phyloP scores from a whole-genome alignment of 164 flowering plant species.

The Aristolochia californica region DNA sequence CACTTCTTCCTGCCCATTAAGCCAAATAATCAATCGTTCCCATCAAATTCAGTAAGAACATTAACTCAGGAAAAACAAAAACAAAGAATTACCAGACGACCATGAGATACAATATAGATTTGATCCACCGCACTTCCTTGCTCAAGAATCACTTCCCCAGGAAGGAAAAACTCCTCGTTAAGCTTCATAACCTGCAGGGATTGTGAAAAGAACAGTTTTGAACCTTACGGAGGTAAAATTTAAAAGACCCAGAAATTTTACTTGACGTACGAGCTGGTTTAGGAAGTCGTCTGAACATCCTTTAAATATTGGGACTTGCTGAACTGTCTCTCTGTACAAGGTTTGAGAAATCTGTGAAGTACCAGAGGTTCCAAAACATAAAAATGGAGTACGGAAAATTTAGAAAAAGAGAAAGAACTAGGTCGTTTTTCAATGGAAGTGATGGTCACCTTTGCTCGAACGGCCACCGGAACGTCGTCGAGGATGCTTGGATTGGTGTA shows the following conservation, averaged over 20 bases:
- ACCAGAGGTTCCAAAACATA: not conserved
- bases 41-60: not conserved
- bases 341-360: conserved; percentile 14
- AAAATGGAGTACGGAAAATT: not conserved
- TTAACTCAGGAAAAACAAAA: not conserved
- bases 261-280: conserved; percentile 15
- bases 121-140: conserved; percentile 22
- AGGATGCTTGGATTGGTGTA: conserved; percentile 12
- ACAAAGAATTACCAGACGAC: conserved; percentile 12
- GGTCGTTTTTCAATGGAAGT: not conserved
- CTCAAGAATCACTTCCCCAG: conserved; percentile 21
- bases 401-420: not conserved
- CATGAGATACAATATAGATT: conserved; percentile 18
- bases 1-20: conserved; percentile 28
- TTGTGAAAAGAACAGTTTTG: not conserved
- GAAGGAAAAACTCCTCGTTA: conserved; percentile 19
- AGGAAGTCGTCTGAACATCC: conserved; percentile 19
- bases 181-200: conserved; percentile 15
- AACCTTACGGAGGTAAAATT: not conserved
- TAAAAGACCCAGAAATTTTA: not conserved
- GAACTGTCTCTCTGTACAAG: conserved; percentile 10
- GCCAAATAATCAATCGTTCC: not conserved
- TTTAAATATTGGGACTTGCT: conserved; percentile 18
- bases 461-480: conserved; percentile 14
- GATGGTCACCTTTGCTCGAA: conserved; percentile 14